Base-by-base conservation (phyloP, 371 early-diverging fungal genomes). In the Parasitella parasitica region DNA sequence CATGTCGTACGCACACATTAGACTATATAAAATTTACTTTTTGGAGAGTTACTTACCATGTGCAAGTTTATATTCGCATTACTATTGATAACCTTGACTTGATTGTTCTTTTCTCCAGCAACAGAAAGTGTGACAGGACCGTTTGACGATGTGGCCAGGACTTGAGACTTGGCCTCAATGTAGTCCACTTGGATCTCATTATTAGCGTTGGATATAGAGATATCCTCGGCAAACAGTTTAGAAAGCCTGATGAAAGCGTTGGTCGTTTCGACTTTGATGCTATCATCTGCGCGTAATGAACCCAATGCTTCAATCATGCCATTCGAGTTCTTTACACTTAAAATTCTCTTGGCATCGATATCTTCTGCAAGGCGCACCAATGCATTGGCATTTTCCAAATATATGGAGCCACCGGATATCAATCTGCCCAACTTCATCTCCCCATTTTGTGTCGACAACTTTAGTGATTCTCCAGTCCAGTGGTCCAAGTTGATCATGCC, bases 31-130 rank as follows among this genome's bases (percentile, higher is more conserved):
- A 9, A 34, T 34, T 6, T 6, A 2, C 24, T 11, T 6, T n/a
- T 11, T 38, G 11, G n/a, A n/a, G n/a, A n/a, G n/a, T n/a, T n/a
- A 13, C 56, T 13, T 61, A 67, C 67, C 63, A 67, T 57, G 39
- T 62, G 63, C 20, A 67, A 36, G 32, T 48, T 22, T 34, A 62
- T 28, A 3, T 36, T 6, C 12, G 34, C 54, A 9, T 52, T 58
- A 2, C 38, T 49, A 8, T 58, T 62, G 4, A 28, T 13, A 0
- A 58, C 34, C 12, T 35, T 36, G 8, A 67, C 63, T 34, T 32
- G 30, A 22, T 62, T 67, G n/a, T 62, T 62, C 24, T 67, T 67
- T 7, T 39, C 39, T 1, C 49, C 61, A 53, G 24, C 30, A 3
- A 67, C 49, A 13, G 20, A 37, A 26, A 62, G 35, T 16, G 18